Conservation (phyloP, 495 filamentous ascomycete genomes). For the Trichoderma reesei region DNA sequence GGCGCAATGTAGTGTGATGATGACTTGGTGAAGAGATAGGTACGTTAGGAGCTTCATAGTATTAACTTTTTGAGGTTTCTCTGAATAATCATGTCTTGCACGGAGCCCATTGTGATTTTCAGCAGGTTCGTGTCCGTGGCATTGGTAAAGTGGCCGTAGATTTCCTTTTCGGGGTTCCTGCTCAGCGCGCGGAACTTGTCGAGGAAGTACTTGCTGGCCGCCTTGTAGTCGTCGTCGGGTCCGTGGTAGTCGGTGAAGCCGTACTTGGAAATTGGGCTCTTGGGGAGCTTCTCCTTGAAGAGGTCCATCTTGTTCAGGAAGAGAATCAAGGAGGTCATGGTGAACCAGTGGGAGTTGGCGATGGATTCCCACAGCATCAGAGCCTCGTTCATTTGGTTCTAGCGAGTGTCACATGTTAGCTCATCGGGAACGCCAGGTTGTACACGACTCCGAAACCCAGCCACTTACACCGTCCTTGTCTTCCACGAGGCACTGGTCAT, state of each 20-base stretch:
- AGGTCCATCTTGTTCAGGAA: constrained; percentile 99
- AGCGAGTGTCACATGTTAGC: constrained; percentile 17
- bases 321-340: constrained; percentile 88
- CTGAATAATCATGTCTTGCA: constrained; percentile 99
- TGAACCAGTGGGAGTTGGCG: constrained; percentile 96
- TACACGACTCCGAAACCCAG: not conserved
- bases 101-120: constrained; percentile 94
- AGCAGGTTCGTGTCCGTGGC: constrained; percentile 91
- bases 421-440: not conserved
- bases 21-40: not conserved
- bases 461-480: constrained; percentile 90
- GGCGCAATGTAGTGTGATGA: not conserved
- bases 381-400: constrained; percentile 99
- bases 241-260: constrained; percentile 82
- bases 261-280: constrained; percentile 75
- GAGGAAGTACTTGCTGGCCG: constrained; percentile 75
- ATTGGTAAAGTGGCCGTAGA: constrained; percentile 90
- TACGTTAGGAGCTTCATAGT: constrained; percentile 47
- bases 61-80: constrained; percentile 92
- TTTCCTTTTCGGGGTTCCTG: constrained; percentile 74
- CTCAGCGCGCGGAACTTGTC: constrained; percentile 84
- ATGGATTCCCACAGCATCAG: constrained; percentile 97
- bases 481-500: constrained; percentile 94
- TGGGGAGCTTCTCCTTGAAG: constrained; percentile 78
- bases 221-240: constrained; percentile 40